Percentiles rank a stretch among this genome's conserved stretches.
phyloP scores from a whole-genome alignment of 805 yeast species.

The Ogataea paradorogensis region DNA sequence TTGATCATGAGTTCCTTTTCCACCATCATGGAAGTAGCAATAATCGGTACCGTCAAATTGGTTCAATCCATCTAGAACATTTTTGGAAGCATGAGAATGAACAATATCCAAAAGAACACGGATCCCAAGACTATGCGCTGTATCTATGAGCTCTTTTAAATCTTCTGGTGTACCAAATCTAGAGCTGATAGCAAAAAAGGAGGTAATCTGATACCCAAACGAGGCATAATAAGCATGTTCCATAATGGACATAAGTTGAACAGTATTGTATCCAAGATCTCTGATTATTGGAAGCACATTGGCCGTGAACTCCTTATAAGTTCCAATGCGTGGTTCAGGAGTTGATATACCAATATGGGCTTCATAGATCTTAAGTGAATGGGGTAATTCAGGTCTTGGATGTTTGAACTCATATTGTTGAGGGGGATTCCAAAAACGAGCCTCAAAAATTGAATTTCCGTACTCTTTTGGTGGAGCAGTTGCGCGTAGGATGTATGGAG shows the following conservation, averaged over 20 bases:
- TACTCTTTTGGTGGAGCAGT: slow-evolving; percentile 63
- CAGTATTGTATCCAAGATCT: slow-evolving; percentile 84
- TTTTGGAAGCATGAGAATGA: slow-evolving; percentile 94
- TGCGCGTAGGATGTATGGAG: slow-evolving; percentile 87
- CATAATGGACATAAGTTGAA: slow-evolving; percentile 97
- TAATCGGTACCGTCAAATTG: slow-evolving; percentile 93
- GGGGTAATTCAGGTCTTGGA: slow-evolving; percentile 56
- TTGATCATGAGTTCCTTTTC: slow-evolving; percentile 80
- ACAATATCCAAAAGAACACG: slow-evolving; percentile 88
- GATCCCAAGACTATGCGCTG: slow-evolving; percentile 86
- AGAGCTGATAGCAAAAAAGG: slow-evolving; percentile 85
- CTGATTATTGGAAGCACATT: slow-evolving; percentile 82
- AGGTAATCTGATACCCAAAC: slow-evolving; percentile 95
- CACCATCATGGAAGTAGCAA: slow-evolving; percentile 88
- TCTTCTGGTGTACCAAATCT: slow-evolving; percentile 96
- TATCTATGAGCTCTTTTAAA: slow-evolving; percentile 82
- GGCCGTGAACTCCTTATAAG: slow-evolving; percentile 79
- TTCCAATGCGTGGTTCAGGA: slow-evolving; percentile 80
- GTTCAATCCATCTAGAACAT: slow-evolving; percentile 90
- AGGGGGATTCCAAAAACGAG: slow-evolving; percentile 88
- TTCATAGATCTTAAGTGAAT: slow-evolving; percentile 76
- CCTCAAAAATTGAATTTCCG: slow-evolving; percentile 61
- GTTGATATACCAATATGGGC: slow-evolving; percentile 95
- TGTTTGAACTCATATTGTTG: slow-evolving; percentile 56
- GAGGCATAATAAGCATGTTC: slow-evolving; percentile 98